phyloP scores from a whole-genome alignment of 176 grass and related monocot species.

The Melocanna baccifera region DNA sequence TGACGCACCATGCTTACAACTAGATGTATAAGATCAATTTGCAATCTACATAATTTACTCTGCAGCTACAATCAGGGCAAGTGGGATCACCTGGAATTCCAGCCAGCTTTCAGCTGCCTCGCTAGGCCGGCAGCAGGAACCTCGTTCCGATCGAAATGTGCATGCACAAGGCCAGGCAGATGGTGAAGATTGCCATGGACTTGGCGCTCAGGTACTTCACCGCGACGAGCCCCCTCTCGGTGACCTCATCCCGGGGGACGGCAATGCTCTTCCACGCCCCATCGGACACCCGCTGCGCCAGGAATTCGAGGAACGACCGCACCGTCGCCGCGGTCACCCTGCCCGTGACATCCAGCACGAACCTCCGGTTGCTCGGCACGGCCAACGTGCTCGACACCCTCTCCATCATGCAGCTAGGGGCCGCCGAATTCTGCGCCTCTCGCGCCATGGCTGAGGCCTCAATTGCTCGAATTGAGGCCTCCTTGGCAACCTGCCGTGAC shows the following conservation, averaged over 20 bases:
- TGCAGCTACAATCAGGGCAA: slow-evolving; percentile 18
- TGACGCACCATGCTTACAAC: neutral
- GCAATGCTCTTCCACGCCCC: slow-evolving; percentile 50
- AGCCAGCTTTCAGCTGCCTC: neutral
- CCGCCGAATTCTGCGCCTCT: neutral
- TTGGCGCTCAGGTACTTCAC: slow-evolving; percentile 70
- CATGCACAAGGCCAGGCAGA: slow-evolving; percentile 78
- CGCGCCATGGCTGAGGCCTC: neutral
- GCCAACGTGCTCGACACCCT: slow-evolving; percentile 61
- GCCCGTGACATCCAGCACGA: slow-evolving; percentile 82
- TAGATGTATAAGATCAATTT: slow-evolving; percentile 3
- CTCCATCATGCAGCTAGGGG: slow-evolving; percentile 10
- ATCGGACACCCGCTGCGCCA: slow-evolving; percentile 41
- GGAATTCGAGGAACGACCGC: slow-evolving; percentile 79
- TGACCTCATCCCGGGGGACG: slow-evolving; percentile 41
- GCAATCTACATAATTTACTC: slow-evolving; percentile 31
- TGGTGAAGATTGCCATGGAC: slow-evolving; percentile 62
- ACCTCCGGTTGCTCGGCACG: slow-evolving; percentile 57
- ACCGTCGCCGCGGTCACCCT: slow-evolving; percentile 65
- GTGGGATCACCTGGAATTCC: slow-evolving; percentile 24
- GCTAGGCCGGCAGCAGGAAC: slow-evolving; percentile 44
- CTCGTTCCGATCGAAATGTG: slow-evolving; percentile 69
- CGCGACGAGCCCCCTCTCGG: slow-evolving; percentile 48
- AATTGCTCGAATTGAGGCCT: neutral
- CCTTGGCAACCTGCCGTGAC: slow-evolving; percentile 49